phyloP scores from a whole-genome alignment of 2,329 filamentous ascomycete species.

The Aspergillus calidoustus region DNA sequence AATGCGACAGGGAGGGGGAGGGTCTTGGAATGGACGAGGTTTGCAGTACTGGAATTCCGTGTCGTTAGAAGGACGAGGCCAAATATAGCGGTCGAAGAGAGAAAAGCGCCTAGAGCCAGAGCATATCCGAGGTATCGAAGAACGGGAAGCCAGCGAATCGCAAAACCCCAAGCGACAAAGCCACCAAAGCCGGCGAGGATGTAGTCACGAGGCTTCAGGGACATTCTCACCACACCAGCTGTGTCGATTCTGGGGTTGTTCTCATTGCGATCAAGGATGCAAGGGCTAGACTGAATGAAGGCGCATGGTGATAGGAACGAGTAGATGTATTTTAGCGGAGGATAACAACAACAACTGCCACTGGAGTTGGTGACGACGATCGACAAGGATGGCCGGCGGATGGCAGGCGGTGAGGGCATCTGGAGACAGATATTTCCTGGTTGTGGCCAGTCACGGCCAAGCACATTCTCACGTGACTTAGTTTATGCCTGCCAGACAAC shows the following conservation, averaged over 20 bases:
- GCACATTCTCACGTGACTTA: slow-evolving; percentile 2
- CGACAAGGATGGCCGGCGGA: neutral
- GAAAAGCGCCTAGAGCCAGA: slow-evolving; percentile 70
- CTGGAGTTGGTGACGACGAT: neutral
- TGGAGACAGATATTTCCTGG: neutral
- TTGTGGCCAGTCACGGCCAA: neutral
- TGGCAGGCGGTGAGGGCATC: slow-evolving; percentile 16
- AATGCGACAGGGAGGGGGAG: slow-evolving; percentile 58
- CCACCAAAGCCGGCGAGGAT: slow-evolving; percentile 46
- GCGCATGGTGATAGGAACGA: neutral
- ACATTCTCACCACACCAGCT: slow-evolving; percentile 49
- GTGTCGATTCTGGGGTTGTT: slow-evolving; percentile 22
- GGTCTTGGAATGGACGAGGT: slow-evolving; percentile 50
- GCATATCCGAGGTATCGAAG: slow-evolving; percentile 86
- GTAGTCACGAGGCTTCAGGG: slow-evolving; percentile 50
- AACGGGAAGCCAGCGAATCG: slow-evolving; percentile 78
- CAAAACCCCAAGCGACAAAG: slow-evolving; percentile 84
- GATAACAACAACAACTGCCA: neutral
- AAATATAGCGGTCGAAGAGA: slow-evolving; percentile 59
- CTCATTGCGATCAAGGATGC: slow-evolving; percentile 37
- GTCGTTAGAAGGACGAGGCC: slow-evolving; percentile 65
- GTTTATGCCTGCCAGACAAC: neutral
- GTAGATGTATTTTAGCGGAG: neutral
- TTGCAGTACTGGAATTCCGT: slow-evolving; percentile 44
- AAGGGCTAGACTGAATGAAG: slow-evolving; percentile 5